Conservation (phyloP, 805 yeast species). For the Wickerhamomyces hampshirensis region DNA sequence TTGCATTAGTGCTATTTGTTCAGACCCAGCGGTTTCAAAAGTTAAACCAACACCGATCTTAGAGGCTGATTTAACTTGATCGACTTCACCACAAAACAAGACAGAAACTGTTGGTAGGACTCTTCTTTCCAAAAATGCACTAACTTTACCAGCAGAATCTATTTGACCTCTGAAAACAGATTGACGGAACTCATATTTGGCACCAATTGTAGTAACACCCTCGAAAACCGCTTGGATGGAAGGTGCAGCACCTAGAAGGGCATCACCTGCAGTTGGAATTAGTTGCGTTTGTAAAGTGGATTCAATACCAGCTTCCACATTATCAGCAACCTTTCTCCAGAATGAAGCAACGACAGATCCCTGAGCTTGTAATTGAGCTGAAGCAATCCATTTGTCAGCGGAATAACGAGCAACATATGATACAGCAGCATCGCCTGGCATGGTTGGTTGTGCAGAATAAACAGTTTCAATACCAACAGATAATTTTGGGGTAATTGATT, state of each 20-base stretch:
- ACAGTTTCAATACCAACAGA: slow-evolving; percentile 90
- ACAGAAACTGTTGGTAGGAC: slow-evolving; percentile 87
- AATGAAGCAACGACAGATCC: slow-evolving; percentile 86
- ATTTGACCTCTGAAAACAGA: slow-evolving; percentile 93
- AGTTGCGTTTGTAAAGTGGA: slow-evolving; percentile 74
- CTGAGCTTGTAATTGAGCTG: slow-evolving; percentile 90
- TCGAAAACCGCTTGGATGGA: slow-evolving; percentile 83
- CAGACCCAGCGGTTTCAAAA: slow-evolving; percentile 92
- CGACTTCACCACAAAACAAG: slow-evolving; percentile 87
- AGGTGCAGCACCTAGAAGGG: slow-evolving; percentile 71
- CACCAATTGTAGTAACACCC: slow-evolving; percentile 91
- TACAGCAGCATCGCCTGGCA: slow-evolving; percentile 88
- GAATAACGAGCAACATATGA: slow-evolving; percentile 87
- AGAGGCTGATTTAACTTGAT: slow-evolving; percentile 74
- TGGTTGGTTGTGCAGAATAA: slow-evolving; percentile 70
- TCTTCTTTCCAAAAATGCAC: slow-evolving; percentile 88
- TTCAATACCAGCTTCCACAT: slow-evolving; percentile 93
- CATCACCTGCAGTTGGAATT: slow-evolving; percentile 62
- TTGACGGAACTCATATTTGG: slow-evolving; percentile 96
- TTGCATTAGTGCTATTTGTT: slow-evolving; percentile 88
- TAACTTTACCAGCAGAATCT: slow-evolving; percentile 86
- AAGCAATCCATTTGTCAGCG: slow-evolving; percentile 78
- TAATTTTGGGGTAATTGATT: slow-evolving; percentile 77
- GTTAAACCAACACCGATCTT: slow-evolving; percentile 92
- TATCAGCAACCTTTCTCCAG: slow-evolving; percentile 91